phyloP scores from a whole-genome alignment of 441 rosid species.

The Erodium moschatum region DNA sequence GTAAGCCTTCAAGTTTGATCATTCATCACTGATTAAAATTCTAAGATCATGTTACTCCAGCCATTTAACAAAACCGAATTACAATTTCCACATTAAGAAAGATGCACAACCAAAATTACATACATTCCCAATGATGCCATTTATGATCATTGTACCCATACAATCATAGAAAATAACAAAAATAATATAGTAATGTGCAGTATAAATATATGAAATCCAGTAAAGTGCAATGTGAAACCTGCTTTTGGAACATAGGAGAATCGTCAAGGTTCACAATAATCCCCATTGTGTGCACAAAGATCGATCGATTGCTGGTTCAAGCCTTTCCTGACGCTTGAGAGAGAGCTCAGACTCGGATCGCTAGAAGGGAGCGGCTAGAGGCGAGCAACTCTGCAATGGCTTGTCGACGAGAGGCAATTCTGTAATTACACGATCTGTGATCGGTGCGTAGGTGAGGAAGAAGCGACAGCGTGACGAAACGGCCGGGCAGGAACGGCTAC shows the following conservation, averaged over 20 bases:
- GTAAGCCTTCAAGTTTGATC: too few relatives aligned
- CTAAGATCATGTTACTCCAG: background rate
- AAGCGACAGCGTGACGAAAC: too few relatives aligned
- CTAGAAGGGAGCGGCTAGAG: background rate
- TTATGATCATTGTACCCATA: background rate
- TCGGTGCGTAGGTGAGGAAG: too few relatives aligned
- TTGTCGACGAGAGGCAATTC: background rate
- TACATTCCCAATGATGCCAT: background rate
- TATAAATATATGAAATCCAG: background rate
- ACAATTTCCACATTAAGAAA: background rate
- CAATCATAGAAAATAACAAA: background rate
- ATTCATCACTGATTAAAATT: background rate
- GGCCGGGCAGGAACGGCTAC: too few relatives aligned
- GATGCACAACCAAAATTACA: background rate
- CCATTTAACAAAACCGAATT: background rate
- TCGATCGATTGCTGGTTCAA: background rate
- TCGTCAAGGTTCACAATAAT: conserved; percentile 66
- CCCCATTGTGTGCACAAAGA: conserved; percentile 28
- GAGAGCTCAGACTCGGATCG: background rate
- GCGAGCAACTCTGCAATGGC: background rate
- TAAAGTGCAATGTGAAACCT: conserved; percentile 30
- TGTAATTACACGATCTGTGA: background rate
- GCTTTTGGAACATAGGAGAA: conserved; percentile 82
- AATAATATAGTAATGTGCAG: background rate
- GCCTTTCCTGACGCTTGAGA: background rate